Evolutionary conservation across 805 yeast species (phyloP).

Genomic region (Metschnikowia chrysomelidarum): DNA sequence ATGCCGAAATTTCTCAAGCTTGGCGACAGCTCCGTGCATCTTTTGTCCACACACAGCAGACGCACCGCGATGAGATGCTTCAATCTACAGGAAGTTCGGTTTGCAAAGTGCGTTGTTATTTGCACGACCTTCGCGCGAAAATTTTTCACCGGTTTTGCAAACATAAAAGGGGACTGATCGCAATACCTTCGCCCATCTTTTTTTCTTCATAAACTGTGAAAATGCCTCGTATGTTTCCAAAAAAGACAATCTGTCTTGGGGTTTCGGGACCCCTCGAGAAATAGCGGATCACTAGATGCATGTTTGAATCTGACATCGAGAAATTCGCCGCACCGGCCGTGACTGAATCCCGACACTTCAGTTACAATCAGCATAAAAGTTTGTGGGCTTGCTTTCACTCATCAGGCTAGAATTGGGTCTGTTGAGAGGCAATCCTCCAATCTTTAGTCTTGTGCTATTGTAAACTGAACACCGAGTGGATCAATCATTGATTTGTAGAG

Average conservation of each 20-base stretch:
- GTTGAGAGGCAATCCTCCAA: too few species aligned
- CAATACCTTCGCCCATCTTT: not conserved
- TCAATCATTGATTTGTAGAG: not conserved
- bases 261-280: conserved; percentile 67
- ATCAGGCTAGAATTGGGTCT: too few species aligned
- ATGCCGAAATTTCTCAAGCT: not conserved
- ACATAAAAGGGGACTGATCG: conserved; percentile 7
- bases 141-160: conserved; percentile 8
- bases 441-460: conserved; percentile 10
- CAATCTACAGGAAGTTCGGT: not conserved
- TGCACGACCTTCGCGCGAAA: conserved; percentile 13
- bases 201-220: conserved; percentile 27
- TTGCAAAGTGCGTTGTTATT: not conserved
- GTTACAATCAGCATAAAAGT: conserved; percentile 45
- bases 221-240: conserved; percentile 60
- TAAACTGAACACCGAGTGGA: conserved; percentile 5
- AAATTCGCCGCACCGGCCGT: conserved; percentile 27
- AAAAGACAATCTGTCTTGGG: conserved; percentile 35
- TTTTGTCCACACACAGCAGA: too few species aligned
- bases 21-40: conserved; percentile 1
- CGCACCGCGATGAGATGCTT: not conserved
- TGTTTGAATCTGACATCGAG: conserved; percentile 7
- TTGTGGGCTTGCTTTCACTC: too few species aligned
- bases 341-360: conserved; percentile 91
- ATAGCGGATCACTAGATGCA: conserved; percentile 13